Evolutionary conservation across 108 stramenopile species (phyloP), one percentile per base, ranked within the genome.

Genomic region (Craspedostauros australis): DNA sequence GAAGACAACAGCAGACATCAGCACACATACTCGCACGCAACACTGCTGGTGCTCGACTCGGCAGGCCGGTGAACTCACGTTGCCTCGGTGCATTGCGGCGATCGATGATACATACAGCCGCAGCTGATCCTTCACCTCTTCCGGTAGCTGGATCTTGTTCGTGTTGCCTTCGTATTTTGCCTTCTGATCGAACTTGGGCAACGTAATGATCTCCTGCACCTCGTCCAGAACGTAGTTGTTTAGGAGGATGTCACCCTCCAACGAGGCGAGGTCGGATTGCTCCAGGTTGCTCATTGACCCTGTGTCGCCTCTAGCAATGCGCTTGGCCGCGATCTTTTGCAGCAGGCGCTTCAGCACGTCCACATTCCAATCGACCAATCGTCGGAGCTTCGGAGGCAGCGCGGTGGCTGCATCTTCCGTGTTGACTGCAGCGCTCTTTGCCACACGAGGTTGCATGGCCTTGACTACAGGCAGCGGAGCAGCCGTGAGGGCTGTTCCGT

Each of bases 81-180:
- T 76, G 43, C 66, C 73, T 8, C 63, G 55, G 50, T 75, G 61
- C 32, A 62, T 54, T 0, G 54, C 26, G 11, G 76, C 61, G 43
- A 78, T 73, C 14, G 49, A 25, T 2, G 53, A 15, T 12, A 70
- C 67, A 38, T 66, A 78, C 9, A 56, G 39, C 5, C 30, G 61
- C 6, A 78, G 68, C 32, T 78, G 60, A 1, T 39, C 19, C 33
- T 31, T 27, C 8, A 53, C 79, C 53, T 47, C 67, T 54, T 42
- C 59, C 50, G 21, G 65, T 36, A 50, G 63, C 51, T 34, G 39
- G 16, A 50, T 68, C 48, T 26, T 42, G 32, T 40, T 42, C 5
- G 49, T 60, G 39, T 50, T 34, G 34, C 26, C 48, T 7, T 19
- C 16, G 11, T 22, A 15, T 20, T 54, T 52, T 12, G 9, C 12